Conservation (phyloP, 2,329 filamentous ascomycete species). For the Penicillium sp. region DNA sequence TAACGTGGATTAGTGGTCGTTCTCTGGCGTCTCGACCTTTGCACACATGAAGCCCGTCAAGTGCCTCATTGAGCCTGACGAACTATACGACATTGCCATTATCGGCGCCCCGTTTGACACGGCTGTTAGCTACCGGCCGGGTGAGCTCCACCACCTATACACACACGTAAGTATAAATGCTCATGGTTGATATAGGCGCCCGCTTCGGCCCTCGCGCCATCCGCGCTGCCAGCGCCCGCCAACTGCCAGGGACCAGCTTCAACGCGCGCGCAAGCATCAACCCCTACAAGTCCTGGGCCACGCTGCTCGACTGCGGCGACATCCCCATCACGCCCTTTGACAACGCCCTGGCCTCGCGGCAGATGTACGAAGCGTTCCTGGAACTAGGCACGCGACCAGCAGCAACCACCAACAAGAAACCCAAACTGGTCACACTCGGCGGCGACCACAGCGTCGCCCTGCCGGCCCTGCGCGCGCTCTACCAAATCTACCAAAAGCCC, state of each 20-base stretch:
- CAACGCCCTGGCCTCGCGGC: conserved; percentile 72
- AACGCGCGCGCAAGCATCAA: conserved; percentile 80
- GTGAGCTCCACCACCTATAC: conserved; percentile 33
- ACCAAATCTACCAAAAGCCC: conserved; percentile 57
- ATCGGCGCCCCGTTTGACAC: conserved; percentile 73
- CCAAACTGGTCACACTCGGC: conserved; percentile 64
- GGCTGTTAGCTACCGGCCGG: conserved; percentile 65
- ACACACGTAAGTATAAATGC: background rate
- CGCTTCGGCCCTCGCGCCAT: conserved; percentile 87
- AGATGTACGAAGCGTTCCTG: conserved; percentile 78
- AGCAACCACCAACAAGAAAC: conserved; percentile 33
- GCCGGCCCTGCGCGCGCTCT: conserved; percentile 64
- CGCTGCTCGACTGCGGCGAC: conserved; percentile 82
- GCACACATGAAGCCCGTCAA: conserved; percentile 67
- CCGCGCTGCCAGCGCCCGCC: conserved; percentile 74
- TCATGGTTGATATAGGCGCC: conserved; percentile 43
- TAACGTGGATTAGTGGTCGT: conserved; percentile 52
- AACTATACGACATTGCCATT: conserved; percentile 66
- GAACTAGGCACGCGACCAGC: conserved; percentile 57
- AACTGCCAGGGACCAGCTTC: conserved; percentile 75
- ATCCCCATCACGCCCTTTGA: conserved; percentile 84
- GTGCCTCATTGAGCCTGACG: conserved; percentile 63
- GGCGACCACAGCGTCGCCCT: conserved; percentile 71
- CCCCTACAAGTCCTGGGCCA: conserved; percentile 75
- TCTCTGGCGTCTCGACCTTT: conserved; percentile 71